These are phyloP conservation scores for Pseudoneurospora amorphoporcata DNA, from an alignment of 495 filamentous ascomycete genomes.

Conservation along the genomic window DNA sequence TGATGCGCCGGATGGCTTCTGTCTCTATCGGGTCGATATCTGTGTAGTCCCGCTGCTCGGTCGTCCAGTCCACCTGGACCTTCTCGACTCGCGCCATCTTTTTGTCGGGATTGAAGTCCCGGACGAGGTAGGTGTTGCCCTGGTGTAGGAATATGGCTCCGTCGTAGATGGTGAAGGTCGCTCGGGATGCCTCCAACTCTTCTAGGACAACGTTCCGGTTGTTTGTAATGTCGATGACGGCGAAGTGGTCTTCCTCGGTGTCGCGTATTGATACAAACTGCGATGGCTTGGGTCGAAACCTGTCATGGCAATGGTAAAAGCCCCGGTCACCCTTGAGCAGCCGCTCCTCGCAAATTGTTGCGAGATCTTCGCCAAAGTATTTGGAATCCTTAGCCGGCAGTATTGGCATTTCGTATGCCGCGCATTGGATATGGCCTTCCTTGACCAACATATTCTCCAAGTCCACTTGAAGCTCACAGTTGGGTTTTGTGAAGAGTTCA, in stretches of 20 bases:
- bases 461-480: constrained; percentile 80
- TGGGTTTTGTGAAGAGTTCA: constrained; percentile 91
- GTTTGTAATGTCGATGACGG: constrained; percentile 81
- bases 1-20: constrained; percentile 64
- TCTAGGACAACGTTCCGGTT: constrained; percentile 78
- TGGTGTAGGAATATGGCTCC: constrained; percentile 97
- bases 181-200: constrained; percentile 89
- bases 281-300: constrained; percentile 79
- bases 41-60: constrained; percentile 85
- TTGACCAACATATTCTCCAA: constrained; percentile 82
- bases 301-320: constrained; percentile 81
- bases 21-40: constrained; percentile 88
- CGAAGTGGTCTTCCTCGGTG: constrained; percentile 85
- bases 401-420: constrained; percentile 91
- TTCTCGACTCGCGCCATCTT: constrained; percentile 58
- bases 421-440: constrained; percentile 93
- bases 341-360: constrained; percentile 61
- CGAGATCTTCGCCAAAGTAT: constrained; percentile 74
- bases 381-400: constrained; percentile 57
- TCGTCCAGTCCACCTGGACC: constrained; percentile 94
- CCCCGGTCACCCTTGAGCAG: constrained; percentile 63
- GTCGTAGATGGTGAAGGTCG: constrained; percentile 94
- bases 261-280: constrained; percentile 82
- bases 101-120: constrained; percentile 71
- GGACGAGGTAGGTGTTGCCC: constrained; percentile 82